Base-by-base conservation (phyloP, 345 rosid genomes). In the Cardiospermum halicacabum region DNA sequence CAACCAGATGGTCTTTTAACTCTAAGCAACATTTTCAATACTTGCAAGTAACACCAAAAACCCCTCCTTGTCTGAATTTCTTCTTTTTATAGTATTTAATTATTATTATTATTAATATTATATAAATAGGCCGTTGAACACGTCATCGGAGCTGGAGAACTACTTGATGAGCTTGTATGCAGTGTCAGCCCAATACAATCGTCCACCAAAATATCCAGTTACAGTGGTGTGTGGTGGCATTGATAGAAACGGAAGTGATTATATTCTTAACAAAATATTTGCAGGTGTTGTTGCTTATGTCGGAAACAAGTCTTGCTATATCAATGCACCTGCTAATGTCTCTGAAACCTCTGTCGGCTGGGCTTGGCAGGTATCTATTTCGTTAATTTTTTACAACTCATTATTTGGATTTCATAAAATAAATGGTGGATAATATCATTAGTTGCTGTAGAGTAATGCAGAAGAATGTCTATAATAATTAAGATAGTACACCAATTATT, bases 361-460 rank as follows among this genome's bases (percentile, higher is more conserved):
- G 82, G 1, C 24, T 5, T 84, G 86, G 89, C 84, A 81, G 89
- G 86, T 77, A 65, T 18, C 2, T n/a, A 40, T n/a, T n/a, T n/a
- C n/a, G n/a, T n/a, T n/a, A n/a, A n/a, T n/a, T n/a, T n/a, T n/a
- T n/a, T n/a, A n/a, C n/a, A n/a, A n/a, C n/a, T n/a, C n/a, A n/a
- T n/a, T n/a, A n/a, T n/a, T n/a, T n/a, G n/a, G n/a, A n/a, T n/a
- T n/a, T n/a, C n/a, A n/a, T n/a, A n/a, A n/a, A n/a, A n/a, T n/a
- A n/a, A n/a, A n/a, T n/a, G n/a, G n/a, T n/a, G n/a, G n/a, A n/a
- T n/a, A n/a, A n/a, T 43, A n/a, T n/a, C 19, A n/a, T 43, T 43
- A 43, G 49, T n/a, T n/a, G n/a, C n/a, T n/a, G n/a, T 16, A 43
- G 22, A 10, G 4, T 39, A 18, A 16, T n/a, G 49, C 15, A 16